These are phyloP conservation scores for Penicillium nordicum DNA, from an alignment of 2,329 filamentous ascomycete species.

Conservation along the genomic window DNA sequence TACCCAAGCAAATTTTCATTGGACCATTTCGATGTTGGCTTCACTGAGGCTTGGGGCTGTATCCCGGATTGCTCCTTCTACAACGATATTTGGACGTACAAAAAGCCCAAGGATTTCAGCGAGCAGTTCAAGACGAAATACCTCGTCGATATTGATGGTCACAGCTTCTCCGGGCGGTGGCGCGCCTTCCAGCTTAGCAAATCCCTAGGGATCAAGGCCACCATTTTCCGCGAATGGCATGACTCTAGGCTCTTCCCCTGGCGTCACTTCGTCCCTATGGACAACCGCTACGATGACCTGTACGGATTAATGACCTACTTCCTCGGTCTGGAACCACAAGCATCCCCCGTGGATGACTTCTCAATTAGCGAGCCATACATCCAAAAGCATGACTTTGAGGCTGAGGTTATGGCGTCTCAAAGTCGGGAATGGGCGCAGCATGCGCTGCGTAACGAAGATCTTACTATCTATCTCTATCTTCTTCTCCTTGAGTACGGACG, in stretches of 20 bases:
- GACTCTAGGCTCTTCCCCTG: conserved; percentile 51
- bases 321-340: conserved; percentile 36
- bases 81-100: conserved; percentile 18
- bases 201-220: conserved; percentile 51
- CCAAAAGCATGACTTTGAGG: conserved; percentile 32
- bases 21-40: conserved; percentile 39
- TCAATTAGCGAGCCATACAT: conserved; percentile 22
- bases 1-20: conserved; percentile 27
- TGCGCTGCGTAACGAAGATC: conserved; percentile 49
- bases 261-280: conserved; percentile 54
- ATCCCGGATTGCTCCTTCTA: conserved; percentile 41
- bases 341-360: conserved; percentile 2
- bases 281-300: conserved; percentile 50
- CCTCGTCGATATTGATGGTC: conserved; percentile 39
- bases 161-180: conserved; percentile 43
- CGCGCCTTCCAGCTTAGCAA: conserved; percentile 47
- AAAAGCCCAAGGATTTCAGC: conserved; percentile 29
- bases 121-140: conserved; percentile 38
- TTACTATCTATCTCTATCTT: conserved; percentile 55
- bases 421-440: conserved; percentile 38
- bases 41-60: conserved; percentile 34
- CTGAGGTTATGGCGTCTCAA: conserved; percentile 33
- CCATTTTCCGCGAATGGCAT: conserved; percentile 55
- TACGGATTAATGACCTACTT: conserved; percentile 53
- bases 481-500: conserved; percentile 56